Percentiles rank a stretch among this genome's conserved stretches.
Conservation (phyloP, 1,284 basidiomycete genomes). For the Boletus albobrunnescens region DNA sequence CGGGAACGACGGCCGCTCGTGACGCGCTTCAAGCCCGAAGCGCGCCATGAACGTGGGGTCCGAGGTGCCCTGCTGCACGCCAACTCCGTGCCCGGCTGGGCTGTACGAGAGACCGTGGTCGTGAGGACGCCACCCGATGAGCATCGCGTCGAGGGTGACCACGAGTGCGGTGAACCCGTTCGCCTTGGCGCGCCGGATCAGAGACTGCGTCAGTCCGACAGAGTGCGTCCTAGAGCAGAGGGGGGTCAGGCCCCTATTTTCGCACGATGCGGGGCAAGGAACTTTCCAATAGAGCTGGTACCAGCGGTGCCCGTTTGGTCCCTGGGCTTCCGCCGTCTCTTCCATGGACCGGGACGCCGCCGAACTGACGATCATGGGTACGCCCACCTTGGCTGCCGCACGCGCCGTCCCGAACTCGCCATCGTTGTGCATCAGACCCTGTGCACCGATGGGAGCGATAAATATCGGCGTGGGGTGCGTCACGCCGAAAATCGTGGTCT, state of each 20-base stretch:
- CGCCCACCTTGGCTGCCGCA: conserved; percentile 58
- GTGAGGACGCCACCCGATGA: conserved; percentile 65
- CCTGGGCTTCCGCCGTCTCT: conserved; percentile 65
- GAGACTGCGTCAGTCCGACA: conserved; percentile 58
- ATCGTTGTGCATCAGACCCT: conserved; percentile 63
- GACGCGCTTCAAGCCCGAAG: conserved; percentile 41
- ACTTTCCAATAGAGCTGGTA: conserved; percentile 76
- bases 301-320: conserved; percentile 56
- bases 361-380: conserved; percentile 73
- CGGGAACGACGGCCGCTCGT: conserved; percentile 50
- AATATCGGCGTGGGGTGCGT: conserved; percentile 61
- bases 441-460: conserved; percentile 73
- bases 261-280: too few species aligned
- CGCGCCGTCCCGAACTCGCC: conserved; percentile 68
- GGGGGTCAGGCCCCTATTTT: too few species aligned
- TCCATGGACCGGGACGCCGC: conserved; percentile 70
- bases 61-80: conserved; percentile 53
- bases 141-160: conserved; percentile 65
- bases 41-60: conserved; percentile 71
- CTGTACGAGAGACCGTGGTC: conserved; percentile 58
- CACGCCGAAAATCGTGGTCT: conserved; percentile 70
- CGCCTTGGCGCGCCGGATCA: conserved; percentile 62
- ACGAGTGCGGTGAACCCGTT: conserved; percentile 66
- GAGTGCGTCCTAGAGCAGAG: conserved; percentile 52
- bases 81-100: conserved; percentile 60